phyloP scores from a whole-genome alignment of 2,329 filamentous ascomycete genomes.

The Endothia cerciana region DNA sequence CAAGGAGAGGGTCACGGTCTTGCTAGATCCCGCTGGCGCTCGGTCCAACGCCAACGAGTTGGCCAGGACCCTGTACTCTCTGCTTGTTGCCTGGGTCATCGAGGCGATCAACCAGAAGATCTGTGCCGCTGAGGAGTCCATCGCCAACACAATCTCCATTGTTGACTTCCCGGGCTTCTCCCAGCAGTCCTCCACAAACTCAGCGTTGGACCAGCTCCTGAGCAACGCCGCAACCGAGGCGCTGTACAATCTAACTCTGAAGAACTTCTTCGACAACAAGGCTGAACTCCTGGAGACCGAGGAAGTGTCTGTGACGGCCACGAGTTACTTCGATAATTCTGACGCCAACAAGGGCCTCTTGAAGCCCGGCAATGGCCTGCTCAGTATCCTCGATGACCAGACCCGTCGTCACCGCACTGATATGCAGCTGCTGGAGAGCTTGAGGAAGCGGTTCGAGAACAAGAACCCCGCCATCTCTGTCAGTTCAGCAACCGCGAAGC shows the following conservation, averaged over 20 bases:
- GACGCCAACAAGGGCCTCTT: constrained; percentile 90
- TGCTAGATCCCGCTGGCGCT: constrained; percentile 91
- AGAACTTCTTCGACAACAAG: constrained; percentile 95
- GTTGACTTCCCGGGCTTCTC: constrained; percentile 97
- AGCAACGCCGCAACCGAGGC: constrained; percentile 94
- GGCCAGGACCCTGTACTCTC: constrained; percentile 88
- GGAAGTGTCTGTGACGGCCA: constrained; percentile 86
- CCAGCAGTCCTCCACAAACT: constrained; percentile 80
- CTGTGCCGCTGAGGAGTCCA: constrained; percentile 83
- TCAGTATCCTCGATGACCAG: constrained; percentile 96
- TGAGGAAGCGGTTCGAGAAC: constrained; percentile 90
- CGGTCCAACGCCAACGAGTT: constrained; percentile 92
- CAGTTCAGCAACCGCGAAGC: constrained; percentile 71
- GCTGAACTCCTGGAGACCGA: constrained; percentile 93
- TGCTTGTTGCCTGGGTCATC: constrained; percentile 91
- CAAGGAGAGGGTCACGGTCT: constrained; percentile 95
- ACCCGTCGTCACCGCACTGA: constrained; percentile 88
- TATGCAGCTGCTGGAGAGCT: constrained; percentile 84
- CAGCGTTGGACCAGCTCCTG: constrained; percentile 86
- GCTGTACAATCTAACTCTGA: constrained; percentile 89
- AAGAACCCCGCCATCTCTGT: constrained; percentile 92
- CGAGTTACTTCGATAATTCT: constrained; percentile 97
- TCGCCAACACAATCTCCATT: constrained; percentile 92
- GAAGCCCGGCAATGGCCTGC: constrained; percentile 88
- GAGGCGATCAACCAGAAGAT: constrained; percentile 89